Evolutionary conservation across 495 filamentous ascomycete species (phyloP), one percentile per base, ranked within the genome.

Genomic region (Hypoxylon fuscum): DNA sequence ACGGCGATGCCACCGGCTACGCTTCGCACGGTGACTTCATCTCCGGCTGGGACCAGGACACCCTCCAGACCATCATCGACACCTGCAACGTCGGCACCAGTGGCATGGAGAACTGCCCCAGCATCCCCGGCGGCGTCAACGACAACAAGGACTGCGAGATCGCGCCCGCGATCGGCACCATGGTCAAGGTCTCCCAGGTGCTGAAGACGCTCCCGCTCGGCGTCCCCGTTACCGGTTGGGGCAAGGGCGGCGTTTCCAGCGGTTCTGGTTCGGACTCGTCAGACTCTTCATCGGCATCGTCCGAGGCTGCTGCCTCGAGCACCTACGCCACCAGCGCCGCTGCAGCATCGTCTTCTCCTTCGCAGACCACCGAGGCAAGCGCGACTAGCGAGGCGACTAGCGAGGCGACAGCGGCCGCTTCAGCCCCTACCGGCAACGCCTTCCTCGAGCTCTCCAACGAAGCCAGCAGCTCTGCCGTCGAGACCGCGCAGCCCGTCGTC

Each of bases 1-100:
- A 82, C 69, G 84, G 84, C 21, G 84, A 87, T 42, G 72, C 72
- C 22, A 84, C 83, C n/a, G 83, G 83, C 43, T 85, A 74, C 70
- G 77, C 75, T 25, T 81, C 83, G 44, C 89, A 91, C 73, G 87
- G 81, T 29, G 88, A 91, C 73, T 91, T 91, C 72, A 75, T 92
- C 40, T 83, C 89, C 42, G 90, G 87, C 23, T 93, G 90, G 90
- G 83, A 92, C 59, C 70, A 78, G 46, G 59, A 73, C 4, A 76
- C 80, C 48, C 83, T 92, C 15, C 81, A 90, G 68, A 75, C 79
- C 29, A 86, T 85, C 57, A 78, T 89, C 56, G 71, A 87, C 66
- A 79, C 72, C 42, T 92, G 89, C 77, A 77, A 84, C 50, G 77
- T 70, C 52, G 76, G 81, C 32, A 79, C 79, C 54, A 71, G 67